Evolutionary conservation across 169 alveolate species (phyloP), one percentile per base, ranked within the genome.

Genomic region (Plasmodium gallinaceum): DNA sequence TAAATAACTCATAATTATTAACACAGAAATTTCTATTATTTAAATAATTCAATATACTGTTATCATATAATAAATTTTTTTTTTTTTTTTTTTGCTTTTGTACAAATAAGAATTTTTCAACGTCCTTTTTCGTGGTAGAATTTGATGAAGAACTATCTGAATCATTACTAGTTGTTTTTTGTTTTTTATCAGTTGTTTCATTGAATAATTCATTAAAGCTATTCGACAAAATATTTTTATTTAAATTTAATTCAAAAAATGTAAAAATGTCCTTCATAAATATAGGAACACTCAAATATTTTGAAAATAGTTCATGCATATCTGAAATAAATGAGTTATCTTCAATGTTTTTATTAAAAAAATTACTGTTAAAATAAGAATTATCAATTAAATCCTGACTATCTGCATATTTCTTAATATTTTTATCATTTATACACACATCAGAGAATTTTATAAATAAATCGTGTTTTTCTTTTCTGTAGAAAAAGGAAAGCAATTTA

Each of bases 221-320:
- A 62, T 51, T 10, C 0, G 74, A 20, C 16, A 86, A n/a, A 7
- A 86, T 86, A 46, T 86, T 86, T 46, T 86, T 86, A 46, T 86
- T 86, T 74, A 86, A 86, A 48, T 37, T 86, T 12, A 86, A 18
- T 60, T 70, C 74, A 26, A 86, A 86, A 72, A 86, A 86, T 18
- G 92, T 71, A 60, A 86, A 86, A 14, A 70, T 75, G 42, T 86
- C 92, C 32, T 86, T 86, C 92, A 86, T 70, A 86, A 73, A 86
- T 71, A 71, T 22, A 26, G 92, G 92, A 45, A 86, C 88, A 20
- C 57, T 71, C 5, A 86, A 37, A 72, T 86, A 70, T 86, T 86
- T 86, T 6, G 92, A 70, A 46, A 86, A 70, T 45, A 71, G 37
- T 51, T 86, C 92, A 4, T 64, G 51, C 18, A 58, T 76, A 26